phyloP scores from a whole-genome alignment of 345 rosid genomes.

The Litchi chinensis region DNA sequence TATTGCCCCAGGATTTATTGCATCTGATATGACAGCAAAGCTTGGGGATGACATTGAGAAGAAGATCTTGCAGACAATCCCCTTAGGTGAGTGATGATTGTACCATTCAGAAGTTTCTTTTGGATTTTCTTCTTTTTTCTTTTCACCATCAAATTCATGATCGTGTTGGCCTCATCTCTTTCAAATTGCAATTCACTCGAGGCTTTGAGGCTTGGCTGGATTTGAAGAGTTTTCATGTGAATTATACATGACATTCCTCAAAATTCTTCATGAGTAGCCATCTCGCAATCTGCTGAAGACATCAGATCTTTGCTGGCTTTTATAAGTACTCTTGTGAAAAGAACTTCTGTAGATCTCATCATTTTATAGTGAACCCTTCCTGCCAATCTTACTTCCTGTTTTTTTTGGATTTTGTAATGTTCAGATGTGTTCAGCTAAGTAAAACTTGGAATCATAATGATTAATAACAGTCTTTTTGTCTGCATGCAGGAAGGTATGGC shows the following conservation, averaged over 20 bases:
- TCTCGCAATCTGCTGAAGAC: slow-evolving; percentile 5
- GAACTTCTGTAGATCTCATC: slow-evolving; percentile 7
- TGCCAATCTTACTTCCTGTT: background rate
- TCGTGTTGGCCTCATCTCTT: background rate
- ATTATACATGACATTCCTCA: background rate
- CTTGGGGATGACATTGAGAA: slow-evolving; percentile 91
- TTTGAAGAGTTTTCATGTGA: background rate
- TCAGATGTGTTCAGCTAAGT: background rate
- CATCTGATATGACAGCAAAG: slow-evolving; percentile 92
- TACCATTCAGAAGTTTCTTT: slow-evolving; percentile 1
- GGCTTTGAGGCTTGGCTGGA: slow-evolving; percentile 1
- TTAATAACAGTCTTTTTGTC: slow-evolving; percentile 15
- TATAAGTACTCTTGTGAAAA: background rate
- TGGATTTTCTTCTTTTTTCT: background rate
- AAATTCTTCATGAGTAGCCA: background rate
- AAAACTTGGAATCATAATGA: background rate
- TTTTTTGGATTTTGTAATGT: slow-evolving; percentile 12
- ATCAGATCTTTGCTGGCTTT: slow-evolving; percentile 5
- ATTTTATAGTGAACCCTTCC: background rate
- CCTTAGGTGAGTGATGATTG: slow-evolving; percentile 59
- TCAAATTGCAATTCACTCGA: background rate
- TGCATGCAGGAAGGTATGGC: slow-evolving; percentile 83
- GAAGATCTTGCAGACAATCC: slow-evolving; percentile 85
- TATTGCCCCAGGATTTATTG: slow-evolving; percentile 93
- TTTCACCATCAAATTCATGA: background rate